Percentiles rank a stretch among this genome's conserved stretches.
Conservation (phyloP, 1,139 yeast species). For the Suhomyces terraborum region DNA sequence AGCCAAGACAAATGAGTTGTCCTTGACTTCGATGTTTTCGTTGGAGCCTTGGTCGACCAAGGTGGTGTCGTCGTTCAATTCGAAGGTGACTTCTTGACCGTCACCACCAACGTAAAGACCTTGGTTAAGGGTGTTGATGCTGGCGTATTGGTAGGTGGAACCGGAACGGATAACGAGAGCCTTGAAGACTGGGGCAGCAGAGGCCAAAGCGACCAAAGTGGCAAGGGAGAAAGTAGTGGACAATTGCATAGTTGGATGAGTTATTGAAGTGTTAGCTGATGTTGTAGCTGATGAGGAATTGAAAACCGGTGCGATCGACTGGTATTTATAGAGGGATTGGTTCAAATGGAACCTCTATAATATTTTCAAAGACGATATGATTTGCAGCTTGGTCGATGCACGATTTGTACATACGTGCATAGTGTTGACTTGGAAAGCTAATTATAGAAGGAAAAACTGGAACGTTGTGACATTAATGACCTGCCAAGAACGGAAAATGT, state of each 20-base stretch:
- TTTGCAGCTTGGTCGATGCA: neutral
- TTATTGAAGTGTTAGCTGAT: neutral
- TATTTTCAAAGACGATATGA: neutral
- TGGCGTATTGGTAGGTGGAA: constrained; percentile 24
- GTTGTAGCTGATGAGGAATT: constrained; percentile 7
- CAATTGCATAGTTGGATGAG: constrained; percentile 16
- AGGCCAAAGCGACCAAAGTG: constrained; percentile 25
- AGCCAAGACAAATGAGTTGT: constrained; percentile 18
- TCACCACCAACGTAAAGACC: constrained; percentile 21
- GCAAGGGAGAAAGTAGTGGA: constrained; percentile 21
- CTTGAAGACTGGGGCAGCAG: constrained; percentile 26
- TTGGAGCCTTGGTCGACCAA: constrained; percentile 25
- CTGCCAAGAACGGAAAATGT: constrained; percentile 4
- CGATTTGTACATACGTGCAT: neutral
- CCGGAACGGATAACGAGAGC: constrained; percentile 29
- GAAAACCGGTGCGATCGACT: constrained; percentile 1
- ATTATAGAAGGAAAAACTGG: constrained; percentile 1
- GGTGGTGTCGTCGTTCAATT: constrained; percentile 23
- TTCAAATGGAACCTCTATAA: neutral
- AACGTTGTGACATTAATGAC: neutral
- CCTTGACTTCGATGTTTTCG: constrained; percentile 20
- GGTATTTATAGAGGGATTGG: constrained; percentile 23
- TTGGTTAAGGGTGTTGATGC: constrained; percentile 13
- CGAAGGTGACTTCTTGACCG: constrained; percentile 19
- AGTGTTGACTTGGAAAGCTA: neutral